phyloP scores from a whole-genome alignment of 495 filamentous ascomycete species.

The Talaromyces adpressus region DNA sequence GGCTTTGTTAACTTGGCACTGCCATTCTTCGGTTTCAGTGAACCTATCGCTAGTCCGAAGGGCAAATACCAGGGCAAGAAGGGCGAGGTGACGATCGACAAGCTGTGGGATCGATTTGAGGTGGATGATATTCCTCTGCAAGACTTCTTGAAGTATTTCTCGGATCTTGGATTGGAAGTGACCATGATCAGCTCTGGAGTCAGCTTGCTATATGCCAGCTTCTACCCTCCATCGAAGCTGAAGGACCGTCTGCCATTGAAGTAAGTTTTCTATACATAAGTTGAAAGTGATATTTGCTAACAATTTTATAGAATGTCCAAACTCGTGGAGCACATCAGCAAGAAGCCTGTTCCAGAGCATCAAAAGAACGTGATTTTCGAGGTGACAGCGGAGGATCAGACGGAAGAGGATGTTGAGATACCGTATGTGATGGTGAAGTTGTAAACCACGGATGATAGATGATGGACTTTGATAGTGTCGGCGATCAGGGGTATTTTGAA shows the following conservation, averaged over 20 bases:
- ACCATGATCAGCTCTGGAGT: slow-evolving; percentile 95
- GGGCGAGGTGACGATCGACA: slow-evolving; percentile 79
- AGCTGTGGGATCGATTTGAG: slow-evolving; percentile 98
- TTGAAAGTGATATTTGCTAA: slow-evolving; percentile 7
- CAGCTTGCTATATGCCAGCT: slow-evolving; percentile 90
- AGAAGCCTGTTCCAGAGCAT: slow-evolving; percentile 83
- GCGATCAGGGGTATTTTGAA: background rate
- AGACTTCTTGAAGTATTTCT: slow-evolving; percentile 77
- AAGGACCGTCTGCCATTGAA: slow-evolving; percentile 69
- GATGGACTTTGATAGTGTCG: background rate
- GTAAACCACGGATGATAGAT: background rate
- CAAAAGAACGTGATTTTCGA: slow-evolving; percentile 96
- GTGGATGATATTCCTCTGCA: slow-evolving; percentile 75
- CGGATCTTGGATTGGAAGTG: slow-evolving; percentile 69
- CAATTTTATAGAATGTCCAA: slow-evolving; percentile 60
- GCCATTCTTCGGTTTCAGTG: slow-evolving; percentile 96
- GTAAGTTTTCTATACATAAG: slow-evolving; percentile 40
- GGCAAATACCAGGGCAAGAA: slow-evolving; percentile 71
- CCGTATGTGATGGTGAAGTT: slow-evolving; percentile 92
- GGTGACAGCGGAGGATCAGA: slow-evolving; percentile 84
- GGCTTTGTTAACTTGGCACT: slow-evolving; percentile 96
- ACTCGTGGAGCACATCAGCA: slow-evolving; percentile 81
- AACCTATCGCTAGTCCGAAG: slow-evolving; percentile 89
- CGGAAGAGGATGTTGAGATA: slow-evolving; percentile 92
- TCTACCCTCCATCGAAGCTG: slow-evolving; percentile 81